Base-by-base conservation (phyloP, 1,284 basidiomycete species). In the Puccinia hordei region DNA sequence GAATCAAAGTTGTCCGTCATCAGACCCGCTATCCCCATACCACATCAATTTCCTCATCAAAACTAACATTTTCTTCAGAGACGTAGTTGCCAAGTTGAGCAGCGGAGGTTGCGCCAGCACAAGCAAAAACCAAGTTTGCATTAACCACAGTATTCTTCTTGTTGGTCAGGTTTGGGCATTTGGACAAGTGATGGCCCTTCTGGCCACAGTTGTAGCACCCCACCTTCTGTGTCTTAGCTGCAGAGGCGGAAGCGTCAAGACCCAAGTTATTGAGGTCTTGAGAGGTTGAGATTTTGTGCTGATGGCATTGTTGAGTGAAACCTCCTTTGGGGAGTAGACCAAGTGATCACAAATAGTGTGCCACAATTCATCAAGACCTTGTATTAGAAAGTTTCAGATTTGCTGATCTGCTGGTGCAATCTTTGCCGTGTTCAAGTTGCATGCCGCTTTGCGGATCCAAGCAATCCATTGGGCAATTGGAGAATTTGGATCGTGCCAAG, bases 181-280 rank as follows among this genome's bases (percentile, higher is more conserved):
- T 22, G 17, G 61, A 35, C 3, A 17, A 35, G 9, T 41, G 61
- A 19, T 65, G 61, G 30, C 61, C 61, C 30, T 35, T 38, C 15
- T n/a, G 61, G 15, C 61, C 33, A 38, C 61, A 65, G 61, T 65
- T 65, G 30, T 19, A 65, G 38, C 57, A 61, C 13, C 57, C 33
- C 6, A 61, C 4, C 17, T 13, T 27, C 8, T 13, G 12, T 27
- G 3, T 22, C 33, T 38, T 38, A 8, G 65, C 65, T 10, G 38
- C 65, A 1, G 65, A 66, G 2, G 38, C 65, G 19, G 35, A 44
- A 6, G 38, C 9, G 6, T 44, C 22, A 44, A 44, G 38, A 1
- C n/a, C 22, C 6, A 13, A n/a, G n/a, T n/a, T n/a, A n/a, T n/a
- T 8, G 12, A 41, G 10, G 3, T 2, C 19, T 10, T 44, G 35